Evolutionary conservation across 2,329 filamentous ascomycete genomes (phyloP), one percentile per base, ranked within the genome.

Genomic region (Acephala macrosclerotiorum): DNA sequence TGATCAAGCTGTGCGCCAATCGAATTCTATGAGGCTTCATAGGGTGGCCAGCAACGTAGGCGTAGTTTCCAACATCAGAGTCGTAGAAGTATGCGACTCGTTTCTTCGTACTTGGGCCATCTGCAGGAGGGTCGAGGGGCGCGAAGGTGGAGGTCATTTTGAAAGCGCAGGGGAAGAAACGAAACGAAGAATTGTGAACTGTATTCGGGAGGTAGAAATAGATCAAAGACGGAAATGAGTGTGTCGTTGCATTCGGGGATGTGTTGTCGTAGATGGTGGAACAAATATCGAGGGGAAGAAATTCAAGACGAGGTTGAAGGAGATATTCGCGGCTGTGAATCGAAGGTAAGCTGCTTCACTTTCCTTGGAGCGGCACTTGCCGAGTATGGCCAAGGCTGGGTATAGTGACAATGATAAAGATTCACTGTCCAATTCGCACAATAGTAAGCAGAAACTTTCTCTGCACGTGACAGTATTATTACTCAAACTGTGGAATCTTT

Each of bases 21-120:
- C 94, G 93, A 74, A 99, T 90, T 25, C 96, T 91, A 87, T 97
- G 97, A 69, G 96, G 96, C 80, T 99, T 99, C 96, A 99, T 99
- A 49, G 96, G 96, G 83, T 99, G 96, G 22, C 93, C 94, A 68
- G 93, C 94, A 65, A 97, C 93, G 77, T 98, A 98, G 77, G 95
- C 94, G 83, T 97, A 98, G 80, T 98, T 98, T 71, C 95, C 95
- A 77, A 98, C 96, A 81, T 98, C 95, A 2, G 93, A 96, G 77
- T 98, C 95, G 85, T 98, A 98, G 80, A 98, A 98, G 82, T 98
- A 98, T 63, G 95, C 95, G 65, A 98, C 93, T 77, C 95, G 93
- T 81, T 96, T 97, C 77, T 86, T 85, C 72, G 83, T 81, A 29
- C 80, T 81, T 55, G 81, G 75, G 61, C 82, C 82, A 77, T 86